phyloP scores from a whole-genome alignment of 1,284 basidiomycete species.

The Trametes pubescens region DNA sequence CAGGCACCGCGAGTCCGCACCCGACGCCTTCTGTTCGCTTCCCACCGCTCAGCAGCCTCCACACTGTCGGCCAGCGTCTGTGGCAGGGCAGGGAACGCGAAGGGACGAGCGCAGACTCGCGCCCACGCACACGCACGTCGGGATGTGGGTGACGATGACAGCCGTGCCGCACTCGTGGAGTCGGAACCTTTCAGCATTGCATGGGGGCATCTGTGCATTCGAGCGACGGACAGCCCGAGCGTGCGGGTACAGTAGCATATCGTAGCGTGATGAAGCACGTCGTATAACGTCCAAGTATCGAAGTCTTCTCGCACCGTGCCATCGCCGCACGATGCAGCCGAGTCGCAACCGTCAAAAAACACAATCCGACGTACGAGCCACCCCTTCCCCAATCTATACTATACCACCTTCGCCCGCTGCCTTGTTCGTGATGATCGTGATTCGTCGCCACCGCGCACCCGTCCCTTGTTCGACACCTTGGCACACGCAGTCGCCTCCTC shows the following conservation, averaged over 20 bases:
- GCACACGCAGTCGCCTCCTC: not conserved
- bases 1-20: not conserved
- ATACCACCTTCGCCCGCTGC: not conserved
- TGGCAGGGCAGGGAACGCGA: not conserved
- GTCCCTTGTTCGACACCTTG: not conserved
- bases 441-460: slow-evolving; percentile 12
- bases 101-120: not conserved
- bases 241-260: not conserved
- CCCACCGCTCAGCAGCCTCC: slow-evolving; percentile 1
- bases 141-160: not conserved
- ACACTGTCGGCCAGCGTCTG: not conserved
- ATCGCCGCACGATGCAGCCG: slow-evolving; percentile 1
- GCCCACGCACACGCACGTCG: not conserved
- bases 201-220: not conserved
- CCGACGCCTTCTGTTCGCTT: not conserved
- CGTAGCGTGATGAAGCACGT: not conserved
- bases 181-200: not conserved
- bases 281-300: not conserved
- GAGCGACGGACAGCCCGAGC: not conserved
- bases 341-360: slow-evolving; percentile 12
- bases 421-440: slow-evolving; percentile 6
- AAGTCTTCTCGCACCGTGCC: slow-evolving; percentile 6
- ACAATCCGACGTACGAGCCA: slow-evolving; percentile 1
- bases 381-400: slow-evolving; percentile 1
- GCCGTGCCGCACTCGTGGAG: not conserved